Evolutionary conservation across 2,329 filamentous ascomycete species (phyloP).

Genomic region (Penicillium italicum): DNA sequence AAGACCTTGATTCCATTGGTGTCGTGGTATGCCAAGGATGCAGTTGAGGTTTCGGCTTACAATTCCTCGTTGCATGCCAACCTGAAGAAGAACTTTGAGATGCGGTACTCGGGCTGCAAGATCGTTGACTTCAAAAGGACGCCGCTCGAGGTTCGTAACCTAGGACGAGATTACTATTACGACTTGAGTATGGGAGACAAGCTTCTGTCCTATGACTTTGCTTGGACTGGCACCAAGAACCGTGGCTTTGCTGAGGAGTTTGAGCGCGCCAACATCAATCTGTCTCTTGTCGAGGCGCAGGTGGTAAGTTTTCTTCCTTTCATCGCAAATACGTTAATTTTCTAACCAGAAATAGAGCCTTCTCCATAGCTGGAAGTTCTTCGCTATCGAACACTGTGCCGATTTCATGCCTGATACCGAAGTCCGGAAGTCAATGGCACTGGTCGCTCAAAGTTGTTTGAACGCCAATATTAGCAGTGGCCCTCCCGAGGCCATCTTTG

Average conservation of each 20-base stretch:
- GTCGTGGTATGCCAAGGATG: constrained; percentile 74
- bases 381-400: constrained; percentile 80
- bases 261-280: constrained; percentile 79
- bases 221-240: constrained; percentile 66
- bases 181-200: constrained; percentile 70
- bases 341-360: constrained; percentile 55
- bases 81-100: constrained; percentile 77
- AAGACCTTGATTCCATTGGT: constrained; percentile 70
- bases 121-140: constrained; percentile 80
- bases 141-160: constrained; percentile 58
- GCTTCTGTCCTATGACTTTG: constrained; percentile 71
- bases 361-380: constrained; percentile 83
- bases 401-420: constrained; percentile 51
- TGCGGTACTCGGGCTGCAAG: constrained; percentile 68
- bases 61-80: constrained; percentile 84
- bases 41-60: constrained; percentile 74
- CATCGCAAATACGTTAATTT: constrained; percentile 23
- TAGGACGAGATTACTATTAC: constrained; percentile 81
- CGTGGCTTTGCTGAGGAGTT: constrained; percentile 81
- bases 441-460: constrained; percentile 74
- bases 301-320: constrained; percentile 55
- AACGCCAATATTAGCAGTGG: constrained; percentile 69
- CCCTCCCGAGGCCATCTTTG: constrained; percentile 76
- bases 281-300: constrained; percentile 90
- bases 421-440: constrained; percentile 66